Evolutionary conservation across 2,329 filamentous ascomycete species (phyloP).

Genomic region (Sarocladiaceae sp.): DNA sequence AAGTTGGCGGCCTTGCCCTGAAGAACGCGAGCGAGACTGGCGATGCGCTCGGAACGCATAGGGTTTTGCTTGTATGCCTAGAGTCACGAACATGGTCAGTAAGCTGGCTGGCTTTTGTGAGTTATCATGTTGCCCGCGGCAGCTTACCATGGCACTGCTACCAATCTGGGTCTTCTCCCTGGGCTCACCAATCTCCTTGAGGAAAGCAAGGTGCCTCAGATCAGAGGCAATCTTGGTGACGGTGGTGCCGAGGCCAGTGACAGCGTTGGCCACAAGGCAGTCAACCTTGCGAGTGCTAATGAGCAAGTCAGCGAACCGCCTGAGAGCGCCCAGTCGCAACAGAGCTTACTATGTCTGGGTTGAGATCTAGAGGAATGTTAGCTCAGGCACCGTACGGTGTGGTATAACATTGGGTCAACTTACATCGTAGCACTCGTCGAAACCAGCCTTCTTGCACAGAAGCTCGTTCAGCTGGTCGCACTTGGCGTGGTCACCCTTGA

Average conservation of each 20-base stretch:
- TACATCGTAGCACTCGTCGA: slow-evolving; percentile 43
- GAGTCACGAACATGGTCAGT: background rate
- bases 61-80: slow-evolving; percentile 40
- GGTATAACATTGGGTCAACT: slow-evolving; percentile 48
- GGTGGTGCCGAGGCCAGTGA: slow-evolving; percentile 72
- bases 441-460: slow-evolving; percentile 50
- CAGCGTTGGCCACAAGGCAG: slow-evolving; percentile 70
- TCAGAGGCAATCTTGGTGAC: slow-evolving; percentile 64
- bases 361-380: slow-evolving; percentile 36
- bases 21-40: slow-evolving; percentile 39
- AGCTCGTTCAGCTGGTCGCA: slow-evolving; percentile 48
- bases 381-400: background rate
- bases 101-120: background rate
- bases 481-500: slow-evolving; percentile 42
- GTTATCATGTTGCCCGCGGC: too few species aligned
- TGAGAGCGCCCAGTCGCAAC: background rate
- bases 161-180: slow-evolving; percentile 77
- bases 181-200: slow-evolving; percentile 83
- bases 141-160: slow-evolving; percentile 44
- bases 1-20: slow-evolving; percentile 29
- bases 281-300: slow-evolving; percentile 72
- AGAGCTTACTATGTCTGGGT: slow-evolving; percentile 49
- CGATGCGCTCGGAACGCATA: slow-evolving; percentile 44
- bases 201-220: slow-evolving; percentile 64
- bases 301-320: background rate